Evolutionary conservation across 305 asterid genomes (phyloP), one percentile per base, ranked within the genome.

Genomic region (Fraxinus nigra): DNA sequence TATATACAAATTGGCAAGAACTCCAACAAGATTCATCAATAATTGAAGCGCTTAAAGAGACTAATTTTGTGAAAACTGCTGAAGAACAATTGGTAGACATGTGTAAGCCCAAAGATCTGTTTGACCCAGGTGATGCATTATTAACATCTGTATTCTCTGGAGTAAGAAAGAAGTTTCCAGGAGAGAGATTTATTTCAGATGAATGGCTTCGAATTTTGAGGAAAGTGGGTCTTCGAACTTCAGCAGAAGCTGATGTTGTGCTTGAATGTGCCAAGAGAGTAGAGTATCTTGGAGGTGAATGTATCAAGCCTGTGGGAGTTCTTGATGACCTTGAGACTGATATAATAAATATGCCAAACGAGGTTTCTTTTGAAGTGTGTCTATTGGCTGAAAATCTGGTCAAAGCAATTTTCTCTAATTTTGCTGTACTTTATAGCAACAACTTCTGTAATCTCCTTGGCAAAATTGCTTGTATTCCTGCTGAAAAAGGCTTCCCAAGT

Each of bases 251-350:
- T 69, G 99, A 92, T 90, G 89, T 91, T 87, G 89, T 94, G 63
- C 92, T 95, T 79, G 98, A 95, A 86, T 94, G 99, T 87, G 99
- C 97, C 69, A 89, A 86, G 86, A 94, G 97, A 86, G 97, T 95
- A 81, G 98, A 95, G 90, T 89, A 83, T 86, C 99, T 95, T 88
- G 99, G 99, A 82, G 89, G 80, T 84, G 97, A 91, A 88, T 91
- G 88, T 85, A 79, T 84, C 89, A 92, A 89, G 87, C 88, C 87
- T 80, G 82, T 78, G 14, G 93, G 86, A 78, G 87, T 81, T 85
- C 81, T 63, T 80, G 94, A 92, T 89, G 94, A 91, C 80, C 85
- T 89, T 77, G 91, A 91, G 86, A 82, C 83, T 76, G 93, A 89
- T 70, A 37, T 87, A 63, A 86, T 88, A 87, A 91, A 83, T 81